A percentile compares a stretch with the other conserved stretches of the same genome.
These are phyloP conservation scores for Daldinia vernicosa DNA, from an alignment of 495 filamentous ascomycete genomes.

Conservation along the genomic window DNA sequence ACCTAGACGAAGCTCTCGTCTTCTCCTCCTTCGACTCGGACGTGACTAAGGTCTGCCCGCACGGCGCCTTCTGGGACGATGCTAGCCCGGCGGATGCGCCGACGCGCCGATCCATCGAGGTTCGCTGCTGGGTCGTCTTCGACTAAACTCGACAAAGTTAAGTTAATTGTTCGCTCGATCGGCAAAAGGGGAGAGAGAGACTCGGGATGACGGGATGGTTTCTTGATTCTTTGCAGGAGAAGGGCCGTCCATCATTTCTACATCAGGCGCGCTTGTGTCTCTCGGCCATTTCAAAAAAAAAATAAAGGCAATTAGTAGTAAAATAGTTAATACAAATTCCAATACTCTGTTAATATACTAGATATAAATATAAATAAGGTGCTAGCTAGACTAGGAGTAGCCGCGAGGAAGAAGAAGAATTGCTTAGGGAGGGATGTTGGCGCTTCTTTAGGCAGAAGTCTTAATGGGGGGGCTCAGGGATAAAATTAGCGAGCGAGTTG, in stretches of 20 bases:
- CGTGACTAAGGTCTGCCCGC: constrained; percentile 40
- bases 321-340: constrained; percentile 30
- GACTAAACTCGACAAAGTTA: constrained; percentile 22
- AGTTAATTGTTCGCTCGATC: neutral
- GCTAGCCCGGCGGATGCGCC: constrained; percentile 38
- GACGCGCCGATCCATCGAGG: constrained; percentile 43
- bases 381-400: neutral
- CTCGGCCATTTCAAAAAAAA: too few species aligned
- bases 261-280: constrained; percentile 21
- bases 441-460: constrained; percentile 33
- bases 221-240: constrained; percentile 21
- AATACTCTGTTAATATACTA: constrained; percentile 25
- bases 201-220: constrained; percentile 16
- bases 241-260: constrained; percentile 36
- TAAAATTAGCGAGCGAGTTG: constrained; percentile 21
- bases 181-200: constrained; percentile 10
- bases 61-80: constrained; percentile 46
- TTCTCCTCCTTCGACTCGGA: constrained; percentile 48
- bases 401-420: neutral
- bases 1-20: constrained; percentile 44
- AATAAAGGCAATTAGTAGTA: constrained; percentile 9
- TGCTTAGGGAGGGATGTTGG: constrained; percentile 7
- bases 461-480: constrained; percentile 11
- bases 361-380: neutral
- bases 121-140: constrained; percentile 47